Percentiles rank a stretch among this genome's conserved stretches.
These are phyloP conservation scores for Selenicereus undatus DNA, from an alignment of 148 eudicot species.

Conservation along the genomic window DNA sequence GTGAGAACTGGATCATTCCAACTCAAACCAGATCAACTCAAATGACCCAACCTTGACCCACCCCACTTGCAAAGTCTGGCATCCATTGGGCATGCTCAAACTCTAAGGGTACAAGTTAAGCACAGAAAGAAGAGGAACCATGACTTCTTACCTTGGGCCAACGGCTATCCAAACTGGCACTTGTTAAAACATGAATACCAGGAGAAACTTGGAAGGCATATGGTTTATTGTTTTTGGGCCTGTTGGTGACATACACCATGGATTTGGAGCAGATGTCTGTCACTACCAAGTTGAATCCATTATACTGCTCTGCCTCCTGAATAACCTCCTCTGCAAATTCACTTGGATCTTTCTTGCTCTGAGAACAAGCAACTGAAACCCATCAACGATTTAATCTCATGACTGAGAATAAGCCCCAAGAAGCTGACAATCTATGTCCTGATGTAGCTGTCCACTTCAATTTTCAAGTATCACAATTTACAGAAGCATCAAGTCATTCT, in stretches of 20 bases:
- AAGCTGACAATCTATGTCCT: neutral
- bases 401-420: neutral
- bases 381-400: neutral
- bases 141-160: constrained; percentile 68
- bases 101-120: neutral
- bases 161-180: constrained; percentile 68
- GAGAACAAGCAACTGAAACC: constrained; percentile 14
- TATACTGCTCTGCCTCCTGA: constrained; percentile 52
- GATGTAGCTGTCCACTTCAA: neutral
- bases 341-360: constrained; percentile 58
- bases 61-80: no score
- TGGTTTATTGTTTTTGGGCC: constrained; percentile 48
- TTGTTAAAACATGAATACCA: constrained; percentile 78
- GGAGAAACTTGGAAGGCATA: constrained; percentile 45
- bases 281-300: constrained; percentile 71
- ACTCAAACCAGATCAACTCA: no score
- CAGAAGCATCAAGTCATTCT: neutral
- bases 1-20: no score
- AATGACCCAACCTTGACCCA: no score
- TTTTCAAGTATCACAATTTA: neutral
- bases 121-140: neutral
- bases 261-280: constrained; percentile 53
- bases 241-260: constrained; percentile 77
- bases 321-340: constrained; percentile 63
- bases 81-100: no score